These are phyloP conservation scores for Colletotrichum kahawae DNA, from an alignment of 2,329 filamentous ascomycete genomes.

Conservation along the genomic window DNA sequence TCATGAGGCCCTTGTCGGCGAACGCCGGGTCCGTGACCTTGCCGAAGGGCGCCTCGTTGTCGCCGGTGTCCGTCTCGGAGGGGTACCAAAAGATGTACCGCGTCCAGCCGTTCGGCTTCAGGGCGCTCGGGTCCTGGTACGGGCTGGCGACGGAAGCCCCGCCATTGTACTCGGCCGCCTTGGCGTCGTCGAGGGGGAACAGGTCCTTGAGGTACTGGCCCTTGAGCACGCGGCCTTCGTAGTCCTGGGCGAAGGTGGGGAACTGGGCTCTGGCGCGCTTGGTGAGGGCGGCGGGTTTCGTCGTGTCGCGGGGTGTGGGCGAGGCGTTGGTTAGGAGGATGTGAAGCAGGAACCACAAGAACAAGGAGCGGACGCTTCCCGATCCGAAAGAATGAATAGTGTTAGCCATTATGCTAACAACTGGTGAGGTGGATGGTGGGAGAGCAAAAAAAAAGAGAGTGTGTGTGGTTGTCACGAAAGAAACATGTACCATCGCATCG, in stretches of 20 bases:
- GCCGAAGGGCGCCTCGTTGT: neutral
- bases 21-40: rapidly evolving
- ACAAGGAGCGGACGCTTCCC: neutral
- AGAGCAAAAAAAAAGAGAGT: neutral
- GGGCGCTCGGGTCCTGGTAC: neutral
- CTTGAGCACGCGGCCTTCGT: neutral
- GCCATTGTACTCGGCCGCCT: neutral
- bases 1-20: neutral
- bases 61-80: neutral
- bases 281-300: neutral
- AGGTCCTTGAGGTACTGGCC: neutral
- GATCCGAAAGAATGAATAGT: neutral
- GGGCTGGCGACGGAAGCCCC: neutral
- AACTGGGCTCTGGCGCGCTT: neutral
- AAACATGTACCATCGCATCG: neutral
- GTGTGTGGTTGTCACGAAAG: neutral
- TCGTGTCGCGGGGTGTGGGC: neutral
- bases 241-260: neutral
- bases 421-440: neutral
- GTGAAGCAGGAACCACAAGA: neutral
- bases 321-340: neutral
- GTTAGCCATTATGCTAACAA: neutral
- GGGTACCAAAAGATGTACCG: neutral
- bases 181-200: neutral
- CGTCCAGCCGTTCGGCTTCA: neutral